Evolutionary conservation across 768 basidiomycete species (phyloP), one percentile per base, ranked within the genome.

Genomic region (Lentinula sp.): DNA sequence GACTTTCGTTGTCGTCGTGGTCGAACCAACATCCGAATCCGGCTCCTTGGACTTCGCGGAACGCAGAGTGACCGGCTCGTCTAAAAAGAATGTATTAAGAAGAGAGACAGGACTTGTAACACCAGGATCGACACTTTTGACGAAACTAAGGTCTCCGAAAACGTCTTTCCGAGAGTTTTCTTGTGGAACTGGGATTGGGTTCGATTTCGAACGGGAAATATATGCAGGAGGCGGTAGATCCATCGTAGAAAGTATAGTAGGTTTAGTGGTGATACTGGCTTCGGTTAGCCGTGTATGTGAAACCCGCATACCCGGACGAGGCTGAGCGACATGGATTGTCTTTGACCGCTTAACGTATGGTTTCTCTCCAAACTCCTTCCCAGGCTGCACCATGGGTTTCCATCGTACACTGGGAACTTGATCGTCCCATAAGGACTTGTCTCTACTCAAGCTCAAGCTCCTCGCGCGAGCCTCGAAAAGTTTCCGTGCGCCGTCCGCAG

Each of bases 401-500:
- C 55, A 56, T 32, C 41, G 37, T 6, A 56, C 55, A 42, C 37
- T 28, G 3, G 41, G 7, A 18, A 56, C 18, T 23, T 43, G 5
- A 3, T 28, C 23, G 10, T 56, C 55, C 55, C 37, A 56, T 9
- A 43, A 6, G 5, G 15, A 28, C 39, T 43, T 45, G 41, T 56
- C 55, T 32, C 20, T 56, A n/a, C 13, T 28, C 37, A 45, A 16
- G 16, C 32, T 56, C 57, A 59, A 49, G 20, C 57, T 59, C 48
- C 42, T 59, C 3, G 23, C 42, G 2, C 57, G 57, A 35, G 80
- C 79, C 62, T 84, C 81, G 59, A 83, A 82, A 50, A 82, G 70
- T 55, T 77, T 78, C 10, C 78, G 74, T 1, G 80, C 70, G 54
- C 79, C 80, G 41, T 84, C 79, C 0, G 81, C 81, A n/a, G 72